A percentile compares a stretch with the other conserved stretches of the same genome.
Conservation (phyloP, 2,329 filamentous ascomycete genomes). For the Alternaria novae-zelandiae region DNA sequence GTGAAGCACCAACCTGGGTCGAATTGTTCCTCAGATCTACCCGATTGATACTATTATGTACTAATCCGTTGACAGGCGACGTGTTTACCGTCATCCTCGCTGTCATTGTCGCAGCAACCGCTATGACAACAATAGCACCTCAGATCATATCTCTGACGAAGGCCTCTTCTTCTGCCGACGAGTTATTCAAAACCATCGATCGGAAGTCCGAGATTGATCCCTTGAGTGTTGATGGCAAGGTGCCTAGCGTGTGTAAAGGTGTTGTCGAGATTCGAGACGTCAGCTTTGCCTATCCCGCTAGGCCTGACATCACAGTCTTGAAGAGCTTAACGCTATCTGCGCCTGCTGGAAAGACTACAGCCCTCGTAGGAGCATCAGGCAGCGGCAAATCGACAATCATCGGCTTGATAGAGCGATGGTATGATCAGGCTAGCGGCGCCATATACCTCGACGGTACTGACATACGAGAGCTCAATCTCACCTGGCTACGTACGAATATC, state of each 20-base stretch:
- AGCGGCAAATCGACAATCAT: constrained; percentile 95
- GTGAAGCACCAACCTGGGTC: constrained; percentile 11
- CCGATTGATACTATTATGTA: background rate
- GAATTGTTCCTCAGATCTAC: background rate
- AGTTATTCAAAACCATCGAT: constrained; percentile 67
- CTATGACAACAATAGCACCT: constrained; percentile 85
- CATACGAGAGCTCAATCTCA: constrained; percentile 79
- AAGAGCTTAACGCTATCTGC: constrained; percentile 77
- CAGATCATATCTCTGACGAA: constrained; percentile 75
- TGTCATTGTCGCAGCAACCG: constrained; percentile 57
- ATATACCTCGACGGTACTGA: constrained; percentile 57
- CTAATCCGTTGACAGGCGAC: constrained; percentile 6
- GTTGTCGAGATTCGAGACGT: constrained; percentile 79
- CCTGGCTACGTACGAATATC: constrained; percentile 90
- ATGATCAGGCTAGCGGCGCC: constrained; percentile 36
- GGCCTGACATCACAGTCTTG: constrained; percentile 89
- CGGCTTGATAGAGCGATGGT: constrained; percentile 67
- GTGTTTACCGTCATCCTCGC: constrained; percentile 43
- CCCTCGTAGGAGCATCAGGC: constrained; percentile 90
- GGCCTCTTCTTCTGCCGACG: constrained; percentile 41
- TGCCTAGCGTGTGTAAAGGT: constrained; percentile 31
- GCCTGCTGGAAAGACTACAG: constrained; percentile 88
- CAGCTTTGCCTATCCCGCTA: constrained; percentile 91
- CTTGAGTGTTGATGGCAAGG: constrained; percentile 28
- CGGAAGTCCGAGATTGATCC: constrained; percentile 79